These are phyloP conservation scores for Acer saccharum DNA, from an alignment of 345 rosid genomes.

Conservation along the genomic window DNA sequence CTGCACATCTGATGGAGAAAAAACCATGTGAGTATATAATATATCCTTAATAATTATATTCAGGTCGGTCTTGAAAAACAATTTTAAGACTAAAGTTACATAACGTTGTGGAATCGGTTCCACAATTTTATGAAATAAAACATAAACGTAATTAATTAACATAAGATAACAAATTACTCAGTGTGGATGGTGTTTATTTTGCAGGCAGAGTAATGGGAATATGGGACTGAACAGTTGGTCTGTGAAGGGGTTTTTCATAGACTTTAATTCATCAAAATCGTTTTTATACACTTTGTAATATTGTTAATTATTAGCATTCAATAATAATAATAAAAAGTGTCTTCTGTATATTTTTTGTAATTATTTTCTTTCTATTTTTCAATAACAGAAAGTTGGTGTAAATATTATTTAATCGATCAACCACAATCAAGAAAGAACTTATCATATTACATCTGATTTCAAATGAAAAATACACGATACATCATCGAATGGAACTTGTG, in stretches of 20 bases:
- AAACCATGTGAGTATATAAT: constrained; percentile 32
- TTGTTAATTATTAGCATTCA: neutral
- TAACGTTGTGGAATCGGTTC: too few species aligned
- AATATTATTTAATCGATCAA: too few species aligned
- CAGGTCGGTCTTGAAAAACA: too few species aligned
- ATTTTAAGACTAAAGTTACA: too few species aligned
- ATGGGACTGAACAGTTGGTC: neutral
- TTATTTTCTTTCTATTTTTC: neutral
- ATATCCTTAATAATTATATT: too few species aligned
- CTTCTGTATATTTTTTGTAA: neutral
- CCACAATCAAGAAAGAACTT: too few species aligned
- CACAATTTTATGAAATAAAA: neutral
- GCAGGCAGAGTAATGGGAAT: neutral
- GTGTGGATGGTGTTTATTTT: neutral
- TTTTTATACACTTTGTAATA: neutral
- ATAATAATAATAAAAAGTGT: neutral
- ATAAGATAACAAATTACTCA: too few species aligned
- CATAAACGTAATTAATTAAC: too few species aligned
- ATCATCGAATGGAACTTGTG: too few species aligned
- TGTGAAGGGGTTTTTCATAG: neutral
- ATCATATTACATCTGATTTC: too few species aligned
- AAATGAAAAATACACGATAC: too few species aligned
- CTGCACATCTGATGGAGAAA: constrained; percentile 54
- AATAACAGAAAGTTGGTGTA: too few species aligned
- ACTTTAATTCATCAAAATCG: neutral